Conservation (phyloP, 192 early-diverging fungal genomes). For the Chytriomyces sp. region DNA sequence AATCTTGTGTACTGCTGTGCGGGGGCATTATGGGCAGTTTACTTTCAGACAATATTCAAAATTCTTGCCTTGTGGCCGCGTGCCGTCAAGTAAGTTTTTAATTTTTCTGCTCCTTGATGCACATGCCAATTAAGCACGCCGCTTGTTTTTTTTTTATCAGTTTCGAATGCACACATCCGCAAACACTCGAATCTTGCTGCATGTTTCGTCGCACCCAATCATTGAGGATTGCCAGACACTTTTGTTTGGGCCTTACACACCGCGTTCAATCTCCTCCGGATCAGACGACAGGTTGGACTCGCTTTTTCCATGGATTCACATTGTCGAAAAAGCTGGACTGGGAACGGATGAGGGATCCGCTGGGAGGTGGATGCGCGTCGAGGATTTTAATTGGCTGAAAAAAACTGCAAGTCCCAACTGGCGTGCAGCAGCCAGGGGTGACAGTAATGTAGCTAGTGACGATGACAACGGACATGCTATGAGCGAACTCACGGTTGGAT, state of each 20-base stretch:
- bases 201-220: constrained; percentile 80
- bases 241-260: constrained; percentile 68
- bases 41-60: constrained; percentile 68
- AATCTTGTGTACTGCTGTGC: constrained; percentile 68
- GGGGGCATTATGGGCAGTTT: constrained; percentile 74
- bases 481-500: too few species aligned
- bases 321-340: constrained; percentile 14
- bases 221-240: constrained; percentile 80
- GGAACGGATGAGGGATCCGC: constrained; percentile 40
- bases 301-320: constrained; percentile 41
- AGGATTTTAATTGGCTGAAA: constrained; percentile 93
- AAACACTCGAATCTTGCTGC: constrained; percentile 67
- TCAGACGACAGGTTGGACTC: background rate
- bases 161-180: constrained; percentile 81
- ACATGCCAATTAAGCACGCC: constrained; percentile 2
- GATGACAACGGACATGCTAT: too few species aligned
- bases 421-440: constrained; percentile 29
- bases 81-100: constrained; percentile 73
- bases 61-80: constrained; percentile 66
- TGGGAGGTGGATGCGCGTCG: constrained; percentile 64
- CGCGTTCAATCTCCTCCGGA: background rate
- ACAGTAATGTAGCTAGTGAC: too few species aligned
- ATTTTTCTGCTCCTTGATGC: background rate
- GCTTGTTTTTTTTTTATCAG: constrained; percentile 44
- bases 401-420: constrained; percentile 82